Evolutionary conservation across 1,139 yeast species (phyloP).

Genomic region (Hyphopichia burtonii): DNA sequence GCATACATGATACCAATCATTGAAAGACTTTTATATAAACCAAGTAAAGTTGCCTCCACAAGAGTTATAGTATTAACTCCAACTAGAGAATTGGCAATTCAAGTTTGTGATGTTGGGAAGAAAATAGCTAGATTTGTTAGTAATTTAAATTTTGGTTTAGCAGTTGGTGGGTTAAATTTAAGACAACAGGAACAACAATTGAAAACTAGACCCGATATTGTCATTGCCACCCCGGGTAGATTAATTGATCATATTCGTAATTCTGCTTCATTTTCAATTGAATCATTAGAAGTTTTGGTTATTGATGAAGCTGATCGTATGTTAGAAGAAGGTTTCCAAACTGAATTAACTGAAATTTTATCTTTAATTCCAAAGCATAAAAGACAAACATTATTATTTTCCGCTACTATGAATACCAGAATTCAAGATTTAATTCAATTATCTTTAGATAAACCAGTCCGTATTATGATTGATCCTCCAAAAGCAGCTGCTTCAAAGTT

Average conservation of each 20-base stretch:
- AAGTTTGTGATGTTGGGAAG: conserved; percentile 90
- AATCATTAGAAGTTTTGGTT: conserved; percentile 85
- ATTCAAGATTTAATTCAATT: conserved; percentile 85
- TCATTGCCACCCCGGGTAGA: conserved; percentile 97
- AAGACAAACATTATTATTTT: conserved; percentile 89
- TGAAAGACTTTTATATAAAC: conserved; percentile 87
- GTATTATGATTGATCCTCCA: conserved; percentile 96
- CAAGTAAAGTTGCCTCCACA: conserved; percentile 80
- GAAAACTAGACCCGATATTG: conserved; percentile 90
- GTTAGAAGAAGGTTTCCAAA: conserved; percentile 98
- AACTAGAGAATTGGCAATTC: conserved; percentile 97
- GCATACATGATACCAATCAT: conserved; percentile 95
- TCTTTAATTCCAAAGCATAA: conserved; percentile 77
- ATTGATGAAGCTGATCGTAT: conserved; percentile 98
- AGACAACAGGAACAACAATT: conserved; percentile 94
- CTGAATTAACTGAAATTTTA: conserved; percentile 86
- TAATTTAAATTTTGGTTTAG: conserved; percentile 80
- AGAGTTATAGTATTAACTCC: conserved; percentile 90
- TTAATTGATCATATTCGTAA: conserved; percentile 95
- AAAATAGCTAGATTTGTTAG: conserved; percentile 76
- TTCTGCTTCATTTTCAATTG: conserved; percentile 90
- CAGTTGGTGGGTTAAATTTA: conserved; percentile 96
- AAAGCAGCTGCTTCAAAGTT: conserved; percentile 86
- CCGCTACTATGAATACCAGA: conserved; percentile 96
- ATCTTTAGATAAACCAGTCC: conserved; percentile 83